Percentiles rank a stretch among this genome's conserved stretches.
Evolutionary conservation across 2,329 filamentous ascomycete genomes (phyloP).

Genomic region (Stemphylium vesicarium): DNA sequence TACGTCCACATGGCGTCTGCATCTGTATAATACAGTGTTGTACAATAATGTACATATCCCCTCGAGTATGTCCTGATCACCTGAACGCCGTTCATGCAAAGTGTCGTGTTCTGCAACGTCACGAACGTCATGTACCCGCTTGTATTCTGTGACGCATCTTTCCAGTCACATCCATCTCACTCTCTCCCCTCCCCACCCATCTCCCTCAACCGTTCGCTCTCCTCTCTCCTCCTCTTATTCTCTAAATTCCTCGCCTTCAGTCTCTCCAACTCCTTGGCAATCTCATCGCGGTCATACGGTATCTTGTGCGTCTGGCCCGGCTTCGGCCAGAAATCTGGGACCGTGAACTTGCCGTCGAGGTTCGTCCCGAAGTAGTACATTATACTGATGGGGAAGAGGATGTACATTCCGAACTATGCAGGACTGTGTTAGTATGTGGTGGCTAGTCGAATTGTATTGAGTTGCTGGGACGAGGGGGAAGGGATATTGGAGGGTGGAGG

Average conservation of each 20-base stretch:
- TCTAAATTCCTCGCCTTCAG: slow-evolving; percentile 62
- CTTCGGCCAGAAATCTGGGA: slow-evolving; percentile 93
- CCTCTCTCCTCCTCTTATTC: slow-evolving; percentile 56
- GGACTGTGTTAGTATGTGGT: background rate
- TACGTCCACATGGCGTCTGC: background rate
- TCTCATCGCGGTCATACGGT: slow-evolving; percentile 80
- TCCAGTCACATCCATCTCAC: background rate
- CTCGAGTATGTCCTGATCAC: slow-evolving; percentile 21
- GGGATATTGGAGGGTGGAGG: no score
- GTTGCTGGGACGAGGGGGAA: no score
- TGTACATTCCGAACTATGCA: slow-evolving; percentile 93
- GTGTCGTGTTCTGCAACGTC: background rate
- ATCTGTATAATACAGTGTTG: slow-evolving; percentile 8
- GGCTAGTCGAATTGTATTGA: background rate
- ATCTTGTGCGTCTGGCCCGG: slow-evolving; percentile 77
- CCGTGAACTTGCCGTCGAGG: slow-evolving; percentile 82
- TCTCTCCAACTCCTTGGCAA: slow-evolving; percentile 78
- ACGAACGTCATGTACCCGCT: no score
- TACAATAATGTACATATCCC: slow-evolving; percentile 36
- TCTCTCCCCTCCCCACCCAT: slow-evolving; percentile 24
- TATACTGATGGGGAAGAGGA: slow-evolving; percentile 97
- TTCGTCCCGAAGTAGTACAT: slow-evolving; percentile 99
- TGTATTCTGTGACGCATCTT: background rate
- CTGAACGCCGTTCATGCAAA: slow-evolving; percentile 29
- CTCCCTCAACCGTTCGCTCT: slow-evolving; percentile 42